These are phyloP conservation scores for Tritrichomonas foetus DNA, from an alignment of 208 protist species.

Conservation along the genomic window DNA sequence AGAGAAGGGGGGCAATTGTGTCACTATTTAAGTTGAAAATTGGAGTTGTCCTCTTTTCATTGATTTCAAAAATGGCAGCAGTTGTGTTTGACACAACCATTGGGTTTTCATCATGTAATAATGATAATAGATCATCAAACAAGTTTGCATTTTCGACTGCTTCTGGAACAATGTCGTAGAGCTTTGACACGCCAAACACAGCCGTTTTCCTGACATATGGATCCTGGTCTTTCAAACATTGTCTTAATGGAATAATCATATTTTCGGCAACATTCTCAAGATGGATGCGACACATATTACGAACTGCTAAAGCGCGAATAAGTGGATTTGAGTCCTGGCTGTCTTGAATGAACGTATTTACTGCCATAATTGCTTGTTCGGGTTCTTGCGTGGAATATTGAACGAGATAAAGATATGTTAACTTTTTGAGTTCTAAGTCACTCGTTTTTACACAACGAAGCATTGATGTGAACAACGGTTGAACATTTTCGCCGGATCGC, in stretches of 20 bases:
- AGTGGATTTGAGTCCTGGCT: neutral
- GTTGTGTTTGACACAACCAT: conserved; percentile 87
- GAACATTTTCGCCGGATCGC: neutral
- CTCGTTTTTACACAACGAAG: conserved; percentile 25
- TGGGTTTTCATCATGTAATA: conserved; percentile 89
- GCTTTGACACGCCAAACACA: conserved; percentile 87
- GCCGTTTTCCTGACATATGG: conserved; percentile 83
- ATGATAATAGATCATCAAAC: conserved; percentile 62
- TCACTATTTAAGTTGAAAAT: conserved; percentile 66
- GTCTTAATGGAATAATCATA: conserved; percentile 27
- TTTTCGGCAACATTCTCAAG: conserved; percentile 35
- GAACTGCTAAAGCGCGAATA: neutral
- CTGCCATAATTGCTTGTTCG: conserved; percentile 33
- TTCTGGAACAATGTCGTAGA: conserved; percentile 82
- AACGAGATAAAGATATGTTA: neutral
- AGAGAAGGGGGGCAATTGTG: conserved; percentile 80
- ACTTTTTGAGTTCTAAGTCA: conserved; percentile 7
- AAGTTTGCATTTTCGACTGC: conserved; percentile 73
- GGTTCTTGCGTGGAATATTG: conserved; percentile 25
- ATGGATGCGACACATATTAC: conserved; percentile 30
- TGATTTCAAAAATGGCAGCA: conserved; percentile 86
- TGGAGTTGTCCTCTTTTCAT: conserved; percentile 54
- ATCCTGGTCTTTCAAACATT: neutral
- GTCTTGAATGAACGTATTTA: conserved; percentile 36
- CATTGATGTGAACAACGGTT: neutral